These are phyloP conservation scores for Willaertia magna DNA, from an alignment of 208 protist species.

Conservation along the genomic window DNA sequence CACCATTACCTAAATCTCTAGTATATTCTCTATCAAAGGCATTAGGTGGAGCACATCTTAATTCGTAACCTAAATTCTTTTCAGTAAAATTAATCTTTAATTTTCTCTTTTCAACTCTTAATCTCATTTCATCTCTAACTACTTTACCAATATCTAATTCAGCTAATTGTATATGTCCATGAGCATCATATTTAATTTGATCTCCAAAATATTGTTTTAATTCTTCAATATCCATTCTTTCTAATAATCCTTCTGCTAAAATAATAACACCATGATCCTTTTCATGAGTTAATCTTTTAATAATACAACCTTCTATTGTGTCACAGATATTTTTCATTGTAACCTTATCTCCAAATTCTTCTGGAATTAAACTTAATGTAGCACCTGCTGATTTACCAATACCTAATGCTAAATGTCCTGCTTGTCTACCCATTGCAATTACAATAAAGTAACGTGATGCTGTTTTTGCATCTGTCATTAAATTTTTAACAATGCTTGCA, in stretches of 20 bases:
- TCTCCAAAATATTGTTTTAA: constrained; percentile 1
- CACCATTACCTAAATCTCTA: constrained; percentile 14
- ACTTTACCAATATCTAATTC: constrained; percentile 13
- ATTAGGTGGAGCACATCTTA: constrained; percentile 17
- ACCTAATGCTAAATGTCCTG: constrained; percentile 18
- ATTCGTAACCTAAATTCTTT: constrained; percentile 21
- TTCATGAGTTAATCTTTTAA: constrained; percentile 6
- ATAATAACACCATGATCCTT: constrained; percentile 20
- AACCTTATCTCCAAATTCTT: constrained; percentile 11
- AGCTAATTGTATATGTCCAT: constrained; percentile 17
- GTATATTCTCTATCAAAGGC: constrained; percentile 10
- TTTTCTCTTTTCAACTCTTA: background rate
- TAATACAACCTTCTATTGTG: background rate
- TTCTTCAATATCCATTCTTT: background rate
- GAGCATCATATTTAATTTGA: background rate
- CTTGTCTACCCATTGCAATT: constrained; percentile 7
- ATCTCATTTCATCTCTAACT: constrained; percentile 12
- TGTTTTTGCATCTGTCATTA: constrained; percentile 13
- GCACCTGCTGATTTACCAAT: constrained; percentile 13
- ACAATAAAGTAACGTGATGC: constrained; percentile 18
- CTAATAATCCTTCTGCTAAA: constrained; percentile 15
- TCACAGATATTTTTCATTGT: constrained; percentile 7
- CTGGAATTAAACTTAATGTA: constrained; percentile 13
- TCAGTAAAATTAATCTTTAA: background rate
- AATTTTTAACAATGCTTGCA: constrained; percentile 7